Conservation (phyloP, 2,329 filamentous ascomycete genomes). For the Xylaria sp. region DNA sequence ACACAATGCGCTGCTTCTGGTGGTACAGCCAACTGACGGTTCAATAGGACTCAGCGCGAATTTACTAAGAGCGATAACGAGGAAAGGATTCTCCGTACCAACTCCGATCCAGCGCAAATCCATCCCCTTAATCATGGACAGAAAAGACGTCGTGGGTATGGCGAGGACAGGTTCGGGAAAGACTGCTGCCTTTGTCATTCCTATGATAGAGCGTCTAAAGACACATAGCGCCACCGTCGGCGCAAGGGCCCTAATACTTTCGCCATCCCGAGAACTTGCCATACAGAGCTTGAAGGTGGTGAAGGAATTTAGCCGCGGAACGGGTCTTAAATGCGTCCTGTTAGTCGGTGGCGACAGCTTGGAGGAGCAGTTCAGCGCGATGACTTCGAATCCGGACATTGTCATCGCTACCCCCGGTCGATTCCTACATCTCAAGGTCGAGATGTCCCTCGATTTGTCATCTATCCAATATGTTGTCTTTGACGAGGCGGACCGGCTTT, state of each 20-base stretch:
- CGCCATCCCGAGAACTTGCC: constrained; percentile 90
- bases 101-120: constrained; percentile 98
- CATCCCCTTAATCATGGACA: constrained; percentile 86
- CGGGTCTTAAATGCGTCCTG: constrained; percentile 79
- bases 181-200: constrained; percentile 96
- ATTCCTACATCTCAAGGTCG: constrained; percentile 94
- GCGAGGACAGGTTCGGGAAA: constrained; percentile 98
- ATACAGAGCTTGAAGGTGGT: constrained; percentile 95
- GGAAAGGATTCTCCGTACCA: constrained; percentile 94
- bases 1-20: background rate
- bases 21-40: constrained; percentile 14
- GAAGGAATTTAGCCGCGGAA: constrained; percentile 88
- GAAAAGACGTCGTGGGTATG: constrained; percentile 98
- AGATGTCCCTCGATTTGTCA: constrained; percentile 90
- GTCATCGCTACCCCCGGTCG: constrained; percentile 96
- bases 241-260: constrained; percentile 83
- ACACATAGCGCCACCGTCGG: constrained; percentile 86
- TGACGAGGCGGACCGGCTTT: constrained; percentile 93
- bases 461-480: constrained; percentile 95
- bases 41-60: constrained; percentile 71
- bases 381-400: constrained; percentile 95
- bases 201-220: constrained; percentile 94
- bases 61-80: constrained; percentile 85
- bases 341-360: constrained; percentile 94
- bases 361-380: constrained; percentile 91